phyloP scores from a whole-genome alignment of 2,329 filamentous ascomycete species.

The Fusarium graminum region DNA sequence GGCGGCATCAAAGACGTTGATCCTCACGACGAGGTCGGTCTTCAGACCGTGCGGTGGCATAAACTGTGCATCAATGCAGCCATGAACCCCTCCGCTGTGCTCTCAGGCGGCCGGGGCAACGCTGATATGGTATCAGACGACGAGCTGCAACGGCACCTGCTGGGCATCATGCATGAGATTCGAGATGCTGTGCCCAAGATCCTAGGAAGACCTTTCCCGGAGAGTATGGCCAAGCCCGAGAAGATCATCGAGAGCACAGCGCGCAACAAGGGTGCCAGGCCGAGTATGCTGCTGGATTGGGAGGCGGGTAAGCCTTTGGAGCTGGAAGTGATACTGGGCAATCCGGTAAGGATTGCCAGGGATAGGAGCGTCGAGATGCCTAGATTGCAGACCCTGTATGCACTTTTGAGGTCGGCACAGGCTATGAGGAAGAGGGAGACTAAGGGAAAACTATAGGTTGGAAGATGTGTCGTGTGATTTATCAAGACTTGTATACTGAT shows the following conservation, averaged over 20 bases:
- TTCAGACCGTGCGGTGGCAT: constrained; percentile 80
- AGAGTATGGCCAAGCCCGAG: constrained; percentile 70
- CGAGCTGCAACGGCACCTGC: constrained; percentile 72
- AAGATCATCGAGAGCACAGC: constrained; percentile 73
- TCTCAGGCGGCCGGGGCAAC: constrained; percentile 74
- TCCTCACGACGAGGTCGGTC: constrained; percentile 71
- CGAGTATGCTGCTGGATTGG: constrained; percentile 79
- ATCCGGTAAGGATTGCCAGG: constrained; percentile 75
- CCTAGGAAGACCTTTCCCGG: constrained; percentile 71
- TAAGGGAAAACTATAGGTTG: constrained; percentile 43
- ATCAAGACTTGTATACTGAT: neutral
- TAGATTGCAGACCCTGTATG: constrained; percentile 75
- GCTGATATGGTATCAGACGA: constrained; percentile 74
- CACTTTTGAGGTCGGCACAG: constrained; percentile 73
- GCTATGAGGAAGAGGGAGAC: constrained; percentile 59
- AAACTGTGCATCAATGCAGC: constrained; percentile 82
- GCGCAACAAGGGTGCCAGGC: constrained; percentile 73
- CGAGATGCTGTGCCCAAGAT: constrained; percentile 73
- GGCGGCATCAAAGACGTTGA: constrained; percentile 76
- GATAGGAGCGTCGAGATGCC: constrained; percentile 74
- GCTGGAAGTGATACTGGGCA: constrained; percentile 79
- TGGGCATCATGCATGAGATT: constrained; percentile 78
- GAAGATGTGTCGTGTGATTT: neutral
- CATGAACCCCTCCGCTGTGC: constrained; percentile 79
- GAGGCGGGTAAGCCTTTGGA: constrained; percentile 75